A percentile compares a stretch with the other conserved stretches of the same genome.
These are phyloP conservation scores for Evernia prunastri DNA, from an alignment of 495 filamentous ascomycete species.

Conservation along the genomic window DNA sequence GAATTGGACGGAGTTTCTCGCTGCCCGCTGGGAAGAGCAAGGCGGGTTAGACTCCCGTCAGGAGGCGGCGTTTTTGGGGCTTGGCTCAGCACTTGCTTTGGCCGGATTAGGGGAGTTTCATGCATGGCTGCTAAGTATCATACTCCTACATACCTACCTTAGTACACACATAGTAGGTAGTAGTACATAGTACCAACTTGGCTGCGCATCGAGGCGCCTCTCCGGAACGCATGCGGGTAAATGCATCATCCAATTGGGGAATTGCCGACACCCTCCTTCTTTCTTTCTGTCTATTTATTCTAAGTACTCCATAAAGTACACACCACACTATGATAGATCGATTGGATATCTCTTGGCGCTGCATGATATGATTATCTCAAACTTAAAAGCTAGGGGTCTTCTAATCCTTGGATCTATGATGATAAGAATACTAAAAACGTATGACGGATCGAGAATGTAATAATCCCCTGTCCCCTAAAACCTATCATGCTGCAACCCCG, in stretches of 20 bases:
- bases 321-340: too few species aligned
- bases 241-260: not conserved
- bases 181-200: too few species aligned
- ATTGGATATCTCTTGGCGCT: too few species aligned
- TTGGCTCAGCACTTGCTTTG: conserved; percentile 1
- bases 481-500: conserved; percentile 20
- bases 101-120: conserved; percentile 5
- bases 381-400: not conserved
- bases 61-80: conserved; percentile 1
- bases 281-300: too few species aligned
- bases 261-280: not conserved
- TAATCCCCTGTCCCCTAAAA: not conserved
- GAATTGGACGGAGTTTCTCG: conserved; percentile 9
- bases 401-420: not conserved
- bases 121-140: conserved; percentile 17
- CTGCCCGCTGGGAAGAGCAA: conserved; percentile 5
- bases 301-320: too few species aligned
- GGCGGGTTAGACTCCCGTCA: not conserved
- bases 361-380: too few species aligned
- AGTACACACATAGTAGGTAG: too few species aligned
- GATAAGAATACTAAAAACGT: conserved; percentile 2
- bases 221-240: not conserved
- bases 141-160: too few species aligned
- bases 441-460: not conserved
- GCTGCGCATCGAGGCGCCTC: conserved; percentile 13